Evolutionary conservation across 2,329 filamentous ascomycete species (phyloP).

Genomic region (Ceratocystis papillata): DNA sequence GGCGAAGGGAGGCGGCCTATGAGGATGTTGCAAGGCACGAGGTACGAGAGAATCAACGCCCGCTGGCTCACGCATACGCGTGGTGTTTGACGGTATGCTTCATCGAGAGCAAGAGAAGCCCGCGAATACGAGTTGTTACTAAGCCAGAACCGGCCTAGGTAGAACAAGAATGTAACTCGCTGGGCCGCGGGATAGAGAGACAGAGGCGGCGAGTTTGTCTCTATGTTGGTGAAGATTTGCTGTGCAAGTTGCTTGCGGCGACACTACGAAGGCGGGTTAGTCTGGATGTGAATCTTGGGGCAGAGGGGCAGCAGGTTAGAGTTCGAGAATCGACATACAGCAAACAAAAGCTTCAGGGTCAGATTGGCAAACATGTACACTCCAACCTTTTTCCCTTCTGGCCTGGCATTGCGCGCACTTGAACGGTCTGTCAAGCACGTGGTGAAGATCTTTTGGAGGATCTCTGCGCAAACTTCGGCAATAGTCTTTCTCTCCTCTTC

Average conservation of each 20-base stretch:
- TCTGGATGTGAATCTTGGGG: constrained; percentile 19
- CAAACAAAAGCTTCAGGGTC: constrained; percentile 77
- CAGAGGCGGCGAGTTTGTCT: constrained; percentile 69
- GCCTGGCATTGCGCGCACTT: constrained; percentile 53
- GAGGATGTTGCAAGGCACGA: constrained; percentile 73
- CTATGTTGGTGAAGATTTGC: constrained; percentile 82
- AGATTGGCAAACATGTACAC: constrained; percentile 91
- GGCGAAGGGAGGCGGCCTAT: constrained; percentile 70
- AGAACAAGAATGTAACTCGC: constrained; percentile 86
- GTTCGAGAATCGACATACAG: constrained; percentile 39
- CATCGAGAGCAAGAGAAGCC: constrained; percentile 62
- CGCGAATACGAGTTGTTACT: constrained; percentile 72
- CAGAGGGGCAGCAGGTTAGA: background rate
- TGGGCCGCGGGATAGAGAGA: constrained; percentile 74
- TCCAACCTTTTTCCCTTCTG: constrained; percentile 74
- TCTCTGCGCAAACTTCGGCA: constrained; percentile 78
- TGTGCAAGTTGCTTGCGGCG: constrained; percentile 72
- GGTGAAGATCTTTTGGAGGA: constrained; percentile 81
- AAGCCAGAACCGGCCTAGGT: constrained; percentile 82
- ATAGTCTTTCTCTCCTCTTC: constrained; percentile 65
- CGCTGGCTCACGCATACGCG: constrained; percentile 58
- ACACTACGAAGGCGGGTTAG: constrained; percentile 41
- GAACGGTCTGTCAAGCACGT: constrained; percentile 76
- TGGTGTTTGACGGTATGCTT: constrained; percentile 64
- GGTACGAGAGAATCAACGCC: constrained; percentile 67